Evolutionary conservation across 2,329 filamentous ascomycete genomes (phyloP).

Genomic region (Macroventuria anomochaeta): DNA sequence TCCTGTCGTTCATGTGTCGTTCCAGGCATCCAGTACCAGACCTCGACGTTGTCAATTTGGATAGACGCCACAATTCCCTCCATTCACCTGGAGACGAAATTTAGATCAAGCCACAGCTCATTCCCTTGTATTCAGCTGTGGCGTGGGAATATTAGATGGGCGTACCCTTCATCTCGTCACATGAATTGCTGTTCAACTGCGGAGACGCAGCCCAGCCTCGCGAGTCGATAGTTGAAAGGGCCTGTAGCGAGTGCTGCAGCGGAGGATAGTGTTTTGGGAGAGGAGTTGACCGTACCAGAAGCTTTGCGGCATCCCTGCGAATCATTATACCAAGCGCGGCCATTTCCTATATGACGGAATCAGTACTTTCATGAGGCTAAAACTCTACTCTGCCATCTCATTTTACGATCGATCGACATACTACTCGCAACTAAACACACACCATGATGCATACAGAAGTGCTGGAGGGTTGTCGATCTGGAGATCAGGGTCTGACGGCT

Average conservation of each 20-base stretch:
- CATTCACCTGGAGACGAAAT: neutral
- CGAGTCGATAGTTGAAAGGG: neutral
- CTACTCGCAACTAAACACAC: neutral
- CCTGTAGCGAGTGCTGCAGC: neutral
- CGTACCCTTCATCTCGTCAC: too few relatives aligned
- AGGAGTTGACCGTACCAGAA: neutral
- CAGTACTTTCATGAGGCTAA: constrained; percentile 2
- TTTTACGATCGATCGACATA: neutral
- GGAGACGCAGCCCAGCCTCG: constrained; percentile 1
- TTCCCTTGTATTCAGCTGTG: neutral
- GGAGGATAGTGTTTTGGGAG: neutral
- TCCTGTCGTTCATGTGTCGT: constrained; percentile 2
- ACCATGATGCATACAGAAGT: neutral
- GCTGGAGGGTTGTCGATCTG: neutral
- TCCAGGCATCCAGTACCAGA: neutral
- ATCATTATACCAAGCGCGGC: constrained; percentile 1
- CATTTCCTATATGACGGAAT: constrained; percentile 10
- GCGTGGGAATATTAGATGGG: neutral
- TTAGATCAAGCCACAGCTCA: neutral
- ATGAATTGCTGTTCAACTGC: neutral
- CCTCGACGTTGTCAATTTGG: constrained; percentile 6
- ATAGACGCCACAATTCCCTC: neutral
- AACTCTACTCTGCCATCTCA: neutral
- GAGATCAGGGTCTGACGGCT: constrained; percentile 1
- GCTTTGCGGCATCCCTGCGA: constrained; percentile 7